A percentile compares a stretch with the other conserved stretches of the same genome.
Evolutionary conservation across 306 rosid species (phyloP).

Genomic region (Cicer chorassanicum): DNA sequence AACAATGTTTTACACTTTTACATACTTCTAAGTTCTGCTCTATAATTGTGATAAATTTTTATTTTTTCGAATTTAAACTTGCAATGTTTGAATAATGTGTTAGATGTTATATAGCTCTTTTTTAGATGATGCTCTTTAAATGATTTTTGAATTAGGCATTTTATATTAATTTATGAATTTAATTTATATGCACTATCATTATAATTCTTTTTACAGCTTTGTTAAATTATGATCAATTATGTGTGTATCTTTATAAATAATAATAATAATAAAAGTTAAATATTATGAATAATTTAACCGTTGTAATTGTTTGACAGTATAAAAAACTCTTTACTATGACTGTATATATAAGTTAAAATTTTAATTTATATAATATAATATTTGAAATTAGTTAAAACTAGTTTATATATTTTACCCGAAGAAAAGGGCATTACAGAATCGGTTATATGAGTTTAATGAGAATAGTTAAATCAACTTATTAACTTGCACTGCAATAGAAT

Average conservation of each 20-base stretch:
- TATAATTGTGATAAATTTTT: neutral
- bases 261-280: too few species aligned
- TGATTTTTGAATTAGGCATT: neutral
- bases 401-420: neutral
- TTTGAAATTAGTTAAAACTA: neutral
- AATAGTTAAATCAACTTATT: neutral
- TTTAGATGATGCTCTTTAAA: neutral
- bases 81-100: neutral
- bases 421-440: neutral
- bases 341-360: too few species aligned
- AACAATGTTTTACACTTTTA: neutral
- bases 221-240: too few species aligned
- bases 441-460: neutral
- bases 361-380: neutral
- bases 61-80: neutral
- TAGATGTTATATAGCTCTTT: too few species aligned
- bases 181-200: too few species aligned
- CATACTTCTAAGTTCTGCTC: neutral
- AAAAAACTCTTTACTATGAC: too few species aligned
- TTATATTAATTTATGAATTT: too few species aligned
- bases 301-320: fast-evolving
- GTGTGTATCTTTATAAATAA: too few species aligned
- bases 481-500: neutral
- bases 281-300: too few species aligned
- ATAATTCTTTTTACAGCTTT: too few species aligned